Evolutionary conservation across 306 rosid genomes (phyloP).

Genomic region (Cotoneaster glaucophyllus): DNA sequence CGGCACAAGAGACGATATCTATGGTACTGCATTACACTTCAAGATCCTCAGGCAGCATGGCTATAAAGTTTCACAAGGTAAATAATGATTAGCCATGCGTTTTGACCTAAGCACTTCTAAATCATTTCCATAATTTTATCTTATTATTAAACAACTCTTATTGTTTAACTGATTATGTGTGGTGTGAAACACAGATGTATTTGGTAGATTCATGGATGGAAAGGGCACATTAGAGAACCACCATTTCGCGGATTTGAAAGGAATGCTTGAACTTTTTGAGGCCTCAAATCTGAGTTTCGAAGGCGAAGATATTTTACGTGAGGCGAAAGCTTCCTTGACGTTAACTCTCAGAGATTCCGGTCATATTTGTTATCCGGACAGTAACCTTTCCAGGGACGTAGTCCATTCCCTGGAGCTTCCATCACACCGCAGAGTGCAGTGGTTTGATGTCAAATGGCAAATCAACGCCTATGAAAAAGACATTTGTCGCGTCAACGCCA

Average conservation of each 20-base stretch:
- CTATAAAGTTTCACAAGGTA: constrained; percentile 42
- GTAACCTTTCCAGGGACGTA: constrained; percentile 5
- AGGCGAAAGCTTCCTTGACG: constrained; percentile 3
- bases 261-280: constrained; percentile 22
- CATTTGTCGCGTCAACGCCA: not conserved
- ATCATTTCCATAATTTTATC: too few relatives aligned
- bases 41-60: constrained; percentile 49
- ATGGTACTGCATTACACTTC: constrained; percentile 36
- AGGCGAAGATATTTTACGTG: constrained; percentile 31
- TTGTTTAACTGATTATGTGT: not conserved
- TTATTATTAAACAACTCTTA: too few relatives aligned
- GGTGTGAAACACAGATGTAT: constrained; percentile 17
- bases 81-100: too few relatives aligned
- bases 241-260: not conserved
- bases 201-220: constrained; percentile 20
- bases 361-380: not conserved
- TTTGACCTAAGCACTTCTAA: not conserved
- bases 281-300: constrained; percentile 42
- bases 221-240: not conserved
- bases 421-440: constrained; percentile 45
- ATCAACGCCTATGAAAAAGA: constrained; percentile 9
- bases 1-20: constrained; percentile 9
- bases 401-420: constrained; percentile 46
- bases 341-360: constrained; percentile 12
- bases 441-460: constrained; percentile 63